A percentile compares a stretch with the other conserved stretches of the same genome.
These are phyloP conservation scores for Trichophaea hybrida DNA, from an alignment of 2,329 filamentous ascomycete species.

Conservation along the genomic window DNA sequence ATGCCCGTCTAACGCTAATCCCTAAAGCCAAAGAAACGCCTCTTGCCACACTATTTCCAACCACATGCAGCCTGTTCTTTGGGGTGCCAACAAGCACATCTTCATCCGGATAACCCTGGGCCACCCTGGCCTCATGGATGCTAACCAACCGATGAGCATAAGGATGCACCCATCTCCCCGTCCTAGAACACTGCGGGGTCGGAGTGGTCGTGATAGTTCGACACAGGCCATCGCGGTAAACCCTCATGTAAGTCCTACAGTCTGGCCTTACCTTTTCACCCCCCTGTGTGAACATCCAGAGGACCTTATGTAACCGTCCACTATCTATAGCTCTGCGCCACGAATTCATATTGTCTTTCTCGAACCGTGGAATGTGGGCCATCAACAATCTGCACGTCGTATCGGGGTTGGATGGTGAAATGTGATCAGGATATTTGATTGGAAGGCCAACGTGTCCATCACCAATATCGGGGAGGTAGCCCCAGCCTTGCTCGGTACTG, in stretches of 20 bases:
- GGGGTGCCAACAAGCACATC: conserved; percentile 52
- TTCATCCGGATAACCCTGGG: conserved; percentile 54
- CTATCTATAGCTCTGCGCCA: conserved; percentile 12
- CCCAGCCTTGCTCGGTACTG: conserved; percentile 40
- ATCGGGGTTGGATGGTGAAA: conserved; percentile 36
- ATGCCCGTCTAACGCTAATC: conserved; percentile 47
- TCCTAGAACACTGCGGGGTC: conserved; percentile 40
- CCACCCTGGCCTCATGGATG: conserved; percentile 52
- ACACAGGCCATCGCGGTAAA: conserved; percentile 41
- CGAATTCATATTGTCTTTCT: conserved; percentile 6
- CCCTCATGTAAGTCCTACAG: conserved; percentile 37
- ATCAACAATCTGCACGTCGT: conserved; percentile 36
- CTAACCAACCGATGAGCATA: conserved; percentile 45
- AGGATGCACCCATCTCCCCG: conserved; percentile 50
- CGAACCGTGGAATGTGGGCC: conserved; percentile 42
- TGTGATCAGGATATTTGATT: conserved; percentile 53
- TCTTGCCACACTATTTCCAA: conserved; percentile 65
- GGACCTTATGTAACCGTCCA: conserved; percentile 10
- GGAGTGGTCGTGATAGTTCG: conserved; percentile 47
- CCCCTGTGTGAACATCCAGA: conserved; percentile 8
- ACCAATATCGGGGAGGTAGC: conserved; percentile 47
- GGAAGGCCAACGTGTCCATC: conserved; percentile 50
- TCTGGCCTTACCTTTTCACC: conserved; percentile 6
- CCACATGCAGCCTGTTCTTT: conserved; percentile 45
- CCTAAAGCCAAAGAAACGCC: conserved; percentile 54